Evolutionary conservation across 108 stramenopile species (phyloP).

Genomic region (Pseudonitzschia pungens): DNA sequence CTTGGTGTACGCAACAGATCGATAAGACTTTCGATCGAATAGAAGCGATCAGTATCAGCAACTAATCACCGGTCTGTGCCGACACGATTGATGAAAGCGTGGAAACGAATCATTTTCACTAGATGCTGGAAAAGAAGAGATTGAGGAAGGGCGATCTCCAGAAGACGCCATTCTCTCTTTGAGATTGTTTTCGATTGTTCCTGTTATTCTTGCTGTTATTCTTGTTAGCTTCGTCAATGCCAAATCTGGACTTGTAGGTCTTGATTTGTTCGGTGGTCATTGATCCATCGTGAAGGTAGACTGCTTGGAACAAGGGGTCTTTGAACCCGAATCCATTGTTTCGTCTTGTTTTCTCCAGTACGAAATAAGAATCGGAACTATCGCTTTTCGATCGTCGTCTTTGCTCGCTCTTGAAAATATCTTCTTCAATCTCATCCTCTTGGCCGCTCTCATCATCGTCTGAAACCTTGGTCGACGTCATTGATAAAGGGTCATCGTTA

Average conservation of each 20-base stretch:
- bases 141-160: not conserved
- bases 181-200: not conserved
- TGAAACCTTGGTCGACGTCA: too few species aligned
- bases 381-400: not conserved
- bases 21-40: too few species aligned
- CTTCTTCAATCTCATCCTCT: not conserved
- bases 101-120: not conserved
- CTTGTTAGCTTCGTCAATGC: not conserved
- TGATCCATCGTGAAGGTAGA: constrained; percentile 12
- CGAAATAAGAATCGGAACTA: not conserved
- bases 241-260: not conserved
- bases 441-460: not conserved
- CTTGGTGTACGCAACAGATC: too few species aligned
- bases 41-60: too few species aligned
- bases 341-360: constrained; percentile 10
- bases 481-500: too few species aligned
- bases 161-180: not conserved
- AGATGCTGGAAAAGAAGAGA: not conserved
- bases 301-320: constrained; percentile 20
- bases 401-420: not conserved
- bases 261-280: constrained; percentile 15
- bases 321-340: not conserved
- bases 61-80: too few species aligned
- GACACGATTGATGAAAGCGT: too few species aligned
- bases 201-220: not conserved